phyloP scores from a whole-genome alignment of 805 yeast genomes.

The Ogataea trehaloabstinens region DNA sequence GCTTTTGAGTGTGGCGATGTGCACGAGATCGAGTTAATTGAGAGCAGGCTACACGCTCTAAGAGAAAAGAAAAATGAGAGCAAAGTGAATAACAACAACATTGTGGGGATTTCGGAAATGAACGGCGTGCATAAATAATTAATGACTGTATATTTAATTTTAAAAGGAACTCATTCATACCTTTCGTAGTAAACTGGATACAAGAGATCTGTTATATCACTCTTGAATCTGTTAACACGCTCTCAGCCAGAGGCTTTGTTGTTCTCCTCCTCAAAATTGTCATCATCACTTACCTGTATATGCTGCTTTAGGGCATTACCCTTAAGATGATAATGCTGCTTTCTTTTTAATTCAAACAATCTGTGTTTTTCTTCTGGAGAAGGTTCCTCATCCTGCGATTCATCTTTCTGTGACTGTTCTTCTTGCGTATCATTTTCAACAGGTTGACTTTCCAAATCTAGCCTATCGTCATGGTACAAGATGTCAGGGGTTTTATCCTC shows the following conservation, averaged over 20 bases:
- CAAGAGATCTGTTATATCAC: no score
- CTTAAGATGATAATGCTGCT: slow-evolving; percentile 69
- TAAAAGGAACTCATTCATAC: not conserved
- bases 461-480: slow-evolving; percentile 11
- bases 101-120: no score
- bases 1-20: slow-evolving; percentile 17
- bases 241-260: no score
- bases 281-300: slow-evolving; percentile 33
- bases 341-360: slow-evolving; percentile 74
- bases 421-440: slow-evolving; percentile 26
- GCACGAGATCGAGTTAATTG: slow-evolving; percentile 14
- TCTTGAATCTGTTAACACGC: no score
- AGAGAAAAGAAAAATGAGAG: slow-evolving; percentile 10
- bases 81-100: slow-evolving; percentile 5
- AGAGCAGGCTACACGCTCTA: slow-evolving; percentile 16
- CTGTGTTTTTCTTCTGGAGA: slow-evolving; percentile 62
- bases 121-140: slow-evolving; percentile 9
- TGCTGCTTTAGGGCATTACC: slow-evolving; percentile 47
- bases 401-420: no score
- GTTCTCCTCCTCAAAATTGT: slow-evolving; percentile 5
- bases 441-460: slow-evolving; percentile 18
- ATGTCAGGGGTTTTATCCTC: slow-evolving; percentile 15
- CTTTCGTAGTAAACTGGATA: no score
- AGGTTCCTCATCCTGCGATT: slow-evolving; percentile 36
- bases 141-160: no score